Evolutionary conservation across 2,329 filamentous ascomycete genomes (phyloP), one percentile per base, ranked within the genome.

Genomic region (Trichoderma arundinaceum): DNA sequence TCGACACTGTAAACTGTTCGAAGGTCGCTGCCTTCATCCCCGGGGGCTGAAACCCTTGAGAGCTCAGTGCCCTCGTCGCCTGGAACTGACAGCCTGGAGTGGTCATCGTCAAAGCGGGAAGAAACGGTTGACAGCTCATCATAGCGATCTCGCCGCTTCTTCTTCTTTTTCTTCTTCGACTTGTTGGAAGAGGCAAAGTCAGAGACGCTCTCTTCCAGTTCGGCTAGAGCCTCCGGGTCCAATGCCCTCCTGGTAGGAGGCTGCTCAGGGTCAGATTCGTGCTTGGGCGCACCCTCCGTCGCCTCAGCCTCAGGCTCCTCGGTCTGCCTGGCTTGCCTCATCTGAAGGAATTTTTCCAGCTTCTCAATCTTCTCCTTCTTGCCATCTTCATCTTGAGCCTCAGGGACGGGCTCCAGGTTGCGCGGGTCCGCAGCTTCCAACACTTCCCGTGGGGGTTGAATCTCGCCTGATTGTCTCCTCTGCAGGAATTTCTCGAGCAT

Each of bases 101-200:
- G 72, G 28, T 62, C 72, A 41, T 76, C 74, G 13, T 72, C 66
- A 28, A 74, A 71, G 13, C 74, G 72, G 5, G 76, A 74, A 8
- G 74, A 71, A 43, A 67, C 70, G 10, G 72, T 67, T 49, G 63
- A 67, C 17, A 46, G 13, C 33, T 65, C 62, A 7, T 65, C 53
- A 17, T 46, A 13, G 9, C 22, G 59, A 39, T 58, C 49, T 35
- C 65, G 48, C 28, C 61, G 43, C 54, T 51, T 67, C 66, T 54
- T 65, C 39, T 56, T 67, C 54, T 49, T 58, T 28, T 53, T 67
- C 61, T 61, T 59, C 35, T 51, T 65, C 43, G 65, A 54, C 39
- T 51, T 53, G 5, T 10, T 38, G 22, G 46, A n/a, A 32, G 65
- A 33, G 7, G 39, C 59, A 41, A 19, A 43, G 33, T 66, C 65